Percentiles rank a stretch among this genome's conserved stretches.
Evolutionary conservation across 345 rosid species (phyloP).

Genomic region (Diplotaxis tenuifolia): DNA sequence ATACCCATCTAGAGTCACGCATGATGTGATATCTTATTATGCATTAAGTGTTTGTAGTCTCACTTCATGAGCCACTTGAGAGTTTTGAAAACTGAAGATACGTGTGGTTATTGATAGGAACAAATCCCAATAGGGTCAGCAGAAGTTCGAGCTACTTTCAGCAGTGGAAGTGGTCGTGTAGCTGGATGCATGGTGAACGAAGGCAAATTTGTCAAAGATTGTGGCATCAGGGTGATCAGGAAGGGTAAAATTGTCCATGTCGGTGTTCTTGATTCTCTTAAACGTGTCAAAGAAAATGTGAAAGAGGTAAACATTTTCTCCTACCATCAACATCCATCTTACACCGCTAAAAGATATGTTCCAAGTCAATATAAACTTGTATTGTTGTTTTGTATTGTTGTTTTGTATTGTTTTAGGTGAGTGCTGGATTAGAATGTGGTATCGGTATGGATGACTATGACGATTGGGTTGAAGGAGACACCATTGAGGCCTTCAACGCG

Average conservation of each 20-base stretch:
- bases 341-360: background rate
- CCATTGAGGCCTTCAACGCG: slow-evolving; percentile 61
- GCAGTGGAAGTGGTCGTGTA: slow-evolving; percentile 96
- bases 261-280: slow-evolving; percentile 78
- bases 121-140: slow-evolving; percentile 81
- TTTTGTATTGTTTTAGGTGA: slow-evolving; percentile 49
- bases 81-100: slow-evolving; percentile 31
- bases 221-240: slow-evolving; percentile 76
- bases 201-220: slow-evolving; percentile 81
- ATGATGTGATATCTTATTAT: background rate
- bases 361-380: background rate
- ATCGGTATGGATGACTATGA: slow-evolving; percentile 63
- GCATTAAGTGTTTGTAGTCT: background rate
- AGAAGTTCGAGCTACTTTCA: slow-evolving; percentile 83
- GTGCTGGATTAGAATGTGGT: slow-evolving; percentile 87
- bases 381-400: too few species aligned
- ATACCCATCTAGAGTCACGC: background rate
- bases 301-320: slow-evolving; percentile 64
- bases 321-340: background rate
- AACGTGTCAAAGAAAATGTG: slow-evolving; percentile 83
- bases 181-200: slow-evolving; percentile 98
- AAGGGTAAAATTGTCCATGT: slow-evolving; percentile 62
- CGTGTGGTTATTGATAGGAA: slow-evolving; percentile 54
- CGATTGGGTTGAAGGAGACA: slow-evolving; percentile 82
- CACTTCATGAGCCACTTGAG: slow-evolving; percentile 1